These are phyloP conservation scores for Erodium moschatum DNA, from an alignment of 441 rosid species.

Conservation along the genomic window DNA sequence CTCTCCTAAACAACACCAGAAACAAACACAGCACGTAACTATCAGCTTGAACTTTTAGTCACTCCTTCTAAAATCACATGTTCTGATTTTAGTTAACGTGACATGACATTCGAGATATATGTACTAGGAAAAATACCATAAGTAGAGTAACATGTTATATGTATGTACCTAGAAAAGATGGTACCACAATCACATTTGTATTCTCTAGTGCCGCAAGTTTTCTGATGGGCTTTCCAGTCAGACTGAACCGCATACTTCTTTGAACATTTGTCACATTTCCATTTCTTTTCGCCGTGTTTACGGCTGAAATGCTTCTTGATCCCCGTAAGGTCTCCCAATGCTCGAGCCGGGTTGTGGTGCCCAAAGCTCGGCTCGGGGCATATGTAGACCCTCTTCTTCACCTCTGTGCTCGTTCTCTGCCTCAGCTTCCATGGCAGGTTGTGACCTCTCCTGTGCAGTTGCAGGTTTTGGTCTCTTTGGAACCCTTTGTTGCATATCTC, in stretches of 20 bases:
- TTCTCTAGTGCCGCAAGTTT: slow-evolving; percentile 44
- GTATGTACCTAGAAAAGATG: slow-evolving; percentile 44
- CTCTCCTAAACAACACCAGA: slow-evolving; percentile 33
- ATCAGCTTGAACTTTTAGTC: background rate
- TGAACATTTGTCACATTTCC: slow-evolving; percentile 31
- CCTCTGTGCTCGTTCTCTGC: slow-evolving; percentile 38
- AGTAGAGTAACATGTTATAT: too few species aligned
- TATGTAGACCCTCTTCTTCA: slow-evolving; percentile 36
- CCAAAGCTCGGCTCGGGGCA: slow-evolving; percentile 44
- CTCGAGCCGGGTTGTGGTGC: slow-evolving; percentile 43
- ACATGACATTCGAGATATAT: too few species aligned
- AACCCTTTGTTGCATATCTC: slow-evolving; percentile 38
- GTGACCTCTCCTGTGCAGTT: slow-evolving; percentile 32
- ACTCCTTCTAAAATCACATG: too few species aligned
- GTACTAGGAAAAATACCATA: too few species aligned
- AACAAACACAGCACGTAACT: background rate
- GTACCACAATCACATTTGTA: slow-evolving; percentile 49
- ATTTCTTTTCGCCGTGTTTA: slow-evolving; percentile 45
- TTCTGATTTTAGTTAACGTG: too few species aligned
- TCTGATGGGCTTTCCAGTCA: slow-evolving; percentile 50
- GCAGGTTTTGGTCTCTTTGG: slow-evolving; percentile 29
- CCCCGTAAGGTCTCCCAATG: slow-evolving; percentile 43
- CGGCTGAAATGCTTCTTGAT: slow-evolving; percentile 47
- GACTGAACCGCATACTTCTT: slow-evolving; percentile 50
- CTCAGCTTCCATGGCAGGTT: slow-evolving; percentile 43